Evolutionary conservation across 108 stramenopile species (phyloP).

Genomic region (Cyclotella sp.): DNA sequence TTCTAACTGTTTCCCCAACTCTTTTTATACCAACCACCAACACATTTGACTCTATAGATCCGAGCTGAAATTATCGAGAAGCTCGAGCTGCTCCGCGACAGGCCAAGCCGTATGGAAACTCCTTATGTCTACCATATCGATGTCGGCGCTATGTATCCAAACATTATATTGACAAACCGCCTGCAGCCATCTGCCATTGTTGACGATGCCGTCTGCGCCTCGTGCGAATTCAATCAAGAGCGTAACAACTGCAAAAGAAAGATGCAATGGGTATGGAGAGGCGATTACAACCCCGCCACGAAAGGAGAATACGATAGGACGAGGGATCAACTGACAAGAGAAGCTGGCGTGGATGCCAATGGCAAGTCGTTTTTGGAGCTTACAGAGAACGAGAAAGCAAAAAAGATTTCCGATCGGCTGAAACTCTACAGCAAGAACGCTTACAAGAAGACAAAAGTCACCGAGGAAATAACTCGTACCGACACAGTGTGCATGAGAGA

Average conservation of each 20-base stretch:
- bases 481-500: conserved; percentile 99
- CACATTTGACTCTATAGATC: conserved; percentile 33
- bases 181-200: conserved; percentile 98
- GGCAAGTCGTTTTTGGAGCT: conserved; percentile 82
- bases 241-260: conserved; percentile 94
- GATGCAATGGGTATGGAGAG: conserved; percentile 99
- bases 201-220: conserved; percentile 93
- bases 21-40: background rate
- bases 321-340: conserved; percentile 88
- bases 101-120: conserved; percentile 88
- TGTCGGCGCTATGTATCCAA: conserved; percentile 99
- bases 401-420: conserved; percentile 76
- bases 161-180: conserved; percentile 99
- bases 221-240: conserved; percentile 97
- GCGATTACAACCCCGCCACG: conserved; percentile 93
- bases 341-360: conserved; percentile 73
- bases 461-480: conserved; percentile 88
- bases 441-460: conserved; percentile 96
- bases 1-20: background rate
- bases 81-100: conserved; percentile 94
- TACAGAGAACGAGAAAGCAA: conserved; percentile 82
- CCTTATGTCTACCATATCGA: conserved; percentile 98
- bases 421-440: conserved; percentile 95
- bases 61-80: conserved; percentile 86
- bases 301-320: conserved; percentile 88